phyloP scores from a whole-genome alignment of 2,329 filamentous ascomycete genomes.

The Talaromyces sp. region DNA sequence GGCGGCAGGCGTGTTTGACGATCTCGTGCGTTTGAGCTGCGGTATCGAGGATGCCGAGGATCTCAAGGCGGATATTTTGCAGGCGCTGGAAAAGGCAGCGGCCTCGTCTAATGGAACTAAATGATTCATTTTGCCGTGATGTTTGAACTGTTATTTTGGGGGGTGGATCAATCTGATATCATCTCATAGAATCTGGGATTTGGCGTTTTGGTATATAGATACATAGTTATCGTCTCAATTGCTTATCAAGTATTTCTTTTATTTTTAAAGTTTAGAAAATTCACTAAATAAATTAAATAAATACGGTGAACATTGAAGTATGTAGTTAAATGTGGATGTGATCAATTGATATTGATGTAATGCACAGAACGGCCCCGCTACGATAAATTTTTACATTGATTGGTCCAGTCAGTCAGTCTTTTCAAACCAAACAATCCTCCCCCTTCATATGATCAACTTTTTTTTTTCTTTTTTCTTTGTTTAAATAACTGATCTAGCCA shows the following conservation, averaged over 20 bases:
- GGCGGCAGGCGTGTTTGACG: constrained; percentile 88
- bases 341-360: neutral
- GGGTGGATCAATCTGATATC: neutral
- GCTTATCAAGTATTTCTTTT: neutral
- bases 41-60: constrained; percentile 89
- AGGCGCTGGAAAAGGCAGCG: constrained; percentile 74
- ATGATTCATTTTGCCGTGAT: constrained; percentile 14
- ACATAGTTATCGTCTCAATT: neutral
- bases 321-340: neutral
- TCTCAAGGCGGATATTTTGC: constrained; percentile 72
- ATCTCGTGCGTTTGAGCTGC: constrained; percentile 87
- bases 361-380: neutral
- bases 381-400: neutral
- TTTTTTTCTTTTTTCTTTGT: neutral
- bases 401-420: neutral
- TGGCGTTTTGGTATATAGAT: neutral
- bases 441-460: neutral
- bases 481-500: neutral
- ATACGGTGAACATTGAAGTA: too few relatives aligned
- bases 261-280: neutral
- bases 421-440: too few relatives aligned
- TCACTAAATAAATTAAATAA: too few relatives aligned
- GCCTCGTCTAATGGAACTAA: constrained; percentile 28
- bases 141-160: neutral
- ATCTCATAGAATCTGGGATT: neutral